A percentile compares a stretch with the other conserved stretches of the same genome.
Conservation (phyloP, 345 rosid genomes). For the Acer campestre region DNA sequence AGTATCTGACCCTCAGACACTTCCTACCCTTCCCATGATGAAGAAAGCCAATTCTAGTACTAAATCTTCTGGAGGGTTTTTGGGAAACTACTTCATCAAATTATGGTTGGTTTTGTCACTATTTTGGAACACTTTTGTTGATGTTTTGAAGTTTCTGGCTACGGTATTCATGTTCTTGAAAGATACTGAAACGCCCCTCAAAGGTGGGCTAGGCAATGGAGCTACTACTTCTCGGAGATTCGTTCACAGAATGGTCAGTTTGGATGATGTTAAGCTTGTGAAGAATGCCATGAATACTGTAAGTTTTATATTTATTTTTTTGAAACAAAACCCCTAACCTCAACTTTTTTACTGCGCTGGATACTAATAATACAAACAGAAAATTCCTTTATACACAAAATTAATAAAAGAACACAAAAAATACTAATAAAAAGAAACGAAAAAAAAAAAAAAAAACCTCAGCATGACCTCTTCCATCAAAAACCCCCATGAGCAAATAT, state of each 20-base stretch:
- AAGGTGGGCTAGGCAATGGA: conserved; percentile 25
- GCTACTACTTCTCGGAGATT: conserved; percentile 21
- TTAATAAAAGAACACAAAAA: background rate
- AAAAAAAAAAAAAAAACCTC: background rate
- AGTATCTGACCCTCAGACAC: conserved; percentile 20
- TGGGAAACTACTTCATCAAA: background rate
- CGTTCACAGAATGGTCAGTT: conserved; percentile 25
- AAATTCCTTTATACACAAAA: background rate
- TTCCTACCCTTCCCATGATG: conserved; percentile 14
- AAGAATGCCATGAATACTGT: conserved; percentile 32
- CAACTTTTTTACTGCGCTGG: background rate
- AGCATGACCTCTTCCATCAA: background rate
- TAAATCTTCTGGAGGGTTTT: background rate
- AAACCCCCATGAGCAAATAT: background rate
- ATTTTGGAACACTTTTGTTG: conserved; percentile 32
- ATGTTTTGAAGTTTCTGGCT: conserved; percentile 24
- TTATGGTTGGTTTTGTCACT: conserved; percentile 6
- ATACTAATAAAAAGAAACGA: background rate
- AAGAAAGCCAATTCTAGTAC: background rate
- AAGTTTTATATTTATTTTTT: too few species aligned
- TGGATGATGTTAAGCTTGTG: conserved; percentile 39
- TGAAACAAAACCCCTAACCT: background rate
- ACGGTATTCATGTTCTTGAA: conserved; percentile 23
- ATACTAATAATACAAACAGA: background rate
- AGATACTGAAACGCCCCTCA: conserved; percentile 37